phyloP scores from a whole-genome alignment of 2,329 filamentous ascomycete genomes.

The Davidsoniella eucalypti region DNA sequence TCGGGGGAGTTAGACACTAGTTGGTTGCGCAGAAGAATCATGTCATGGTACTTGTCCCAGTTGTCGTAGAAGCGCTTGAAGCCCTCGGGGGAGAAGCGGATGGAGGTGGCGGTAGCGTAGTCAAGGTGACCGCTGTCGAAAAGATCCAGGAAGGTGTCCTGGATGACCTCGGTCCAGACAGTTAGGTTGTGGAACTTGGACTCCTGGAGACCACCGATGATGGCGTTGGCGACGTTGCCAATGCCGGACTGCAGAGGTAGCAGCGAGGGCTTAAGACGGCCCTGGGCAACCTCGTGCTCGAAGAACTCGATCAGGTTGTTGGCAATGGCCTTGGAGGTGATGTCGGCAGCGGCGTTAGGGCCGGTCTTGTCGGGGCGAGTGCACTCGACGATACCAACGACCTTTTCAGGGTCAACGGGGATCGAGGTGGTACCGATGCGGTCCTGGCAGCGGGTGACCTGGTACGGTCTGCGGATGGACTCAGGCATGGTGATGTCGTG shows the following conservation, averaged over 20 bases:
- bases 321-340: conserved; percentile 55
- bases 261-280: conserved; percentile 59
- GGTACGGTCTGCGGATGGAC: conserved; percentile 65
- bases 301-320: conserved; percentile 65
- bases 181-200: conserved; percentile 77
- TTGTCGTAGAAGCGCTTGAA: conserved; percentile 83
- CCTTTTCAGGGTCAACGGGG: conserved; percentile 68
- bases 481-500: conserved; percentile 89
- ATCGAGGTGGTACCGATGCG: conserved; percentile 71
- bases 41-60: conserved; percentile 65
- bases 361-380: conserved; percentile 64
- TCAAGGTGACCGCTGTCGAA: conserved; percentile 79
- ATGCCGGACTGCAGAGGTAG: conserved; percentile 77
- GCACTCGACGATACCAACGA: conserved; percentile 70
- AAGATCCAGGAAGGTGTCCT: conserved; percentile 84
- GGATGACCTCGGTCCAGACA: conserved; percentile 86
- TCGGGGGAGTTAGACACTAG: conserved; percentile 79
- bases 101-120: conserved; percentile 78
- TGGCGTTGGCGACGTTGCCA: conserved; percentile 85
- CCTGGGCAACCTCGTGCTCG: conserved; percentile 67
- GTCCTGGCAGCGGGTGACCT: conserved; percentile 74
- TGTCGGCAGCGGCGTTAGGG: conserved; percentile 64
- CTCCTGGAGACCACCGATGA: conserved; percentile 65
- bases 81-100: conserved; percentile 79
- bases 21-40: conserved; percentile 75